phyloP scores from a whole-genome alignment of 2,329 filamentous ascomycete species.

The Purpureocillium lavendulum region DNA sequence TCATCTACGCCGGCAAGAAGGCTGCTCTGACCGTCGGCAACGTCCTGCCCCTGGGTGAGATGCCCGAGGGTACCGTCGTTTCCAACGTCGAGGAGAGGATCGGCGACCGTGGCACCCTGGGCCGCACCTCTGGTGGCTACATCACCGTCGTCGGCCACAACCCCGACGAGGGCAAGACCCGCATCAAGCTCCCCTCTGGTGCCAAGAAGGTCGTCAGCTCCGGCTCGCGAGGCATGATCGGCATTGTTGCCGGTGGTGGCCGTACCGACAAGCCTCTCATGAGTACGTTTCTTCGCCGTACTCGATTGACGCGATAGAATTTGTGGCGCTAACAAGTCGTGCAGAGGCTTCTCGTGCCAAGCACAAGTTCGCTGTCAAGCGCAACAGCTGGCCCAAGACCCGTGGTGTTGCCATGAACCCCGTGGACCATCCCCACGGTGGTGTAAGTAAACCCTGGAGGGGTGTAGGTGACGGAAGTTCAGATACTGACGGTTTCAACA shows the following conservation, averaged over 20 bases:
- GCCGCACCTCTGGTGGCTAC: conserved; percentile 98
- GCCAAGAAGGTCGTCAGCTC: conserved; percentile 98
- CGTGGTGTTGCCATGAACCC: conserved; percentile 99
- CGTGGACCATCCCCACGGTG: conserved; percentile 97
- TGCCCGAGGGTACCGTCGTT: conserved; percentile 98
- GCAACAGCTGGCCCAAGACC: conserved; percentile 99
- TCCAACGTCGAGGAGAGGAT: conserved; percentile 99
- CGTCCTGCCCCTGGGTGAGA: conserved; percentile 85
- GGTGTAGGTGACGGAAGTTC: conserved; percentile 1
- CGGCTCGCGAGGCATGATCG: conserved; percentile 93
- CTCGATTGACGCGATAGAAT: not conserved
- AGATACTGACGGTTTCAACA: conserved; percentile 37
- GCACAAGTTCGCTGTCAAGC: conserved; percentile 99
- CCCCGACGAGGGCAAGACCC: conserved; percentile 98
- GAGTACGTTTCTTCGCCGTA: conserved; percentile 48
- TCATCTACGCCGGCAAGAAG: conserved; percentile 99
- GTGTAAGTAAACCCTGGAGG: conserved; percentile 45
- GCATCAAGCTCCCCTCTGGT: conserved; percentile 97
- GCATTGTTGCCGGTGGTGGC: conserved; percentile 98
- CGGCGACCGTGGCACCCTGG: conserved; percentile 92
- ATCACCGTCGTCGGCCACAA: conserved; percentile 97
- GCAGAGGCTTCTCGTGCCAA: conserved; percentile 97
- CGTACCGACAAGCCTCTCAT: conserved; percentile 99
- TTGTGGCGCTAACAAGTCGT: conserved; percentile 1
- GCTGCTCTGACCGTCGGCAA: conserved; percentile 95